Conservation (phyloP, 2,329 filamentous ascomycete genomes). For the Alternaria atra region DNA sequence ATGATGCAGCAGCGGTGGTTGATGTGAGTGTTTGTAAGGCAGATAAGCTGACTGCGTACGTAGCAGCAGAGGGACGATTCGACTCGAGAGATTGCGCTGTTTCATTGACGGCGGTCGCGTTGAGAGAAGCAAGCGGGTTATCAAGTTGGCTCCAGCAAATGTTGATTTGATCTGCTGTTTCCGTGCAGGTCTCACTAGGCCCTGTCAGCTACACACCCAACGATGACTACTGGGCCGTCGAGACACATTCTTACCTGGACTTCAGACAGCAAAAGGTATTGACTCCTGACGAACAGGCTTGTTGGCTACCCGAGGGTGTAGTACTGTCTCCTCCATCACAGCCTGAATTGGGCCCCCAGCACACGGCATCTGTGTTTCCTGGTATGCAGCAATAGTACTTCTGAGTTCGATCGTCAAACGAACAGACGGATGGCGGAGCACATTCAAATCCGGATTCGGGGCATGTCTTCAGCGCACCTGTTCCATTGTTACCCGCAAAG, state of each 20-base stretch:
- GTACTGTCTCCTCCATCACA: conserved; percentile 16
- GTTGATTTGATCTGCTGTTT: conserved; percentile 30
- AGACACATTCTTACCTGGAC: conserved; percentile 8
- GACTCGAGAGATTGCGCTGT: conserved; percentile 31
- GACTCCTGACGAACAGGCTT: conserved; percentile 12
- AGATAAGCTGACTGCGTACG: conserved; percentile 16
- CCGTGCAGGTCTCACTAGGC: conserved; percentile 16
- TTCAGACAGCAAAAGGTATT: conserved; percentile 29
- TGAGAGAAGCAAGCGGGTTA: conserved; percentile 24
- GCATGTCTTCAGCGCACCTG: conserved; percentile 11
- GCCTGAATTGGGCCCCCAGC: conserved; percentile 20
- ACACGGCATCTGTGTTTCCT: conserved; percentile 22
- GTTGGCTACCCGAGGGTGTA: conserved; percentile 15
- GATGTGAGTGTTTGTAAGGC: conserved; percentile 13
- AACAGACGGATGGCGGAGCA: conserved; percentile 23
- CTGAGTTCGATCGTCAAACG: conserved; percentile 20
- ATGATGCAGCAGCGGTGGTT: conserved; percentile 3
- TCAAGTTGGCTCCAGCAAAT: conserved; percentile 33
- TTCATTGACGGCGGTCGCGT: conserved; percentile 22
- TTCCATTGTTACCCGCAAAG: conserved; percentile 22
- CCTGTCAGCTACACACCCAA: conserved; percentile 10
- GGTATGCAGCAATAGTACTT: conserved; percentile 33
- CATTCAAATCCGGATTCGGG: conserved; percentile 19
- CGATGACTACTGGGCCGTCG: neutral
- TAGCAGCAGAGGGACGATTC: conserved; percentile 20